Percentiles rank a stretch among this genome's conserved stretches.
Conservation (phyloP, 2,329 filamentous ascomycete species). For the Triangularia setosa region DNA sequence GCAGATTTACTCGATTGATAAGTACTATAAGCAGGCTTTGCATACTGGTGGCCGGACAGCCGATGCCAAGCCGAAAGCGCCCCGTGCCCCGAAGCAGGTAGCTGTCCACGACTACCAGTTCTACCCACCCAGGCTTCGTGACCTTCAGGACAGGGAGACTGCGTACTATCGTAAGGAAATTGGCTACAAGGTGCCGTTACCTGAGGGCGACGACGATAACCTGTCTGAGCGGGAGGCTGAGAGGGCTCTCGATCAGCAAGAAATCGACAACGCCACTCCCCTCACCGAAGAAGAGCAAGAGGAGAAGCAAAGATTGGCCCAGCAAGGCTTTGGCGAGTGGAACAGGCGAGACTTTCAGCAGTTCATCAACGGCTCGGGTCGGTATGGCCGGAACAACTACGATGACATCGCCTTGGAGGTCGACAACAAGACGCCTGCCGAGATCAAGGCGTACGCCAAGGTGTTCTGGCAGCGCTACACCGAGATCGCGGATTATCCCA, state of each 20-base stretch:
- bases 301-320: conserved; percentile 77
- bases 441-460: conserved; percentile 88
- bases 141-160: conserved; percentile 94
- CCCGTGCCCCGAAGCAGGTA: conserved; percentile 91
- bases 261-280: conserved; percentile 87
- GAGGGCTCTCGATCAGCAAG: conserved; percentile 79
- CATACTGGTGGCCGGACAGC: conserved; percentile 71
- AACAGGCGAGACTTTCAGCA: conserved; percentile 98
- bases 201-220: conserved; percentile 80
- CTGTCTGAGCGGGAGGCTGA: conserved; percentile 82
- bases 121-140: conserved; percentile 77
- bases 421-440: conserved; percentile 79
- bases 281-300: conserved; percentile 85
- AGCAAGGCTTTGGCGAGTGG: conserved; percentile 89
- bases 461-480: conserved; percentile 95
- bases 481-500: conserved; percentile 83
- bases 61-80: conserved; percentile 89
- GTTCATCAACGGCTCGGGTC: conserved; percentile 92
- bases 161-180: conserved; percentile 96
- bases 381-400: conserved; percentile 84
- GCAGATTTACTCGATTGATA: conserved; percentile 96
- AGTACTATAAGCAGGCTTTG: conserved; percentile 92
- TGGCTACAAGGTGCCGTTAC: conserved; percentile 86
- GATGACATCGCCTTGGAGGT: conserved; percentile 83
- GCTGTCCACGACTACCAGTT: conserved; percentile 96